Percentiles rank a stretch among this genome's conserved stretches.
Evolutionary conservation across 2,329 filamentous ascomycete genomes (phyloP).

Genomic region (Botrytis tulipae): DNA sequence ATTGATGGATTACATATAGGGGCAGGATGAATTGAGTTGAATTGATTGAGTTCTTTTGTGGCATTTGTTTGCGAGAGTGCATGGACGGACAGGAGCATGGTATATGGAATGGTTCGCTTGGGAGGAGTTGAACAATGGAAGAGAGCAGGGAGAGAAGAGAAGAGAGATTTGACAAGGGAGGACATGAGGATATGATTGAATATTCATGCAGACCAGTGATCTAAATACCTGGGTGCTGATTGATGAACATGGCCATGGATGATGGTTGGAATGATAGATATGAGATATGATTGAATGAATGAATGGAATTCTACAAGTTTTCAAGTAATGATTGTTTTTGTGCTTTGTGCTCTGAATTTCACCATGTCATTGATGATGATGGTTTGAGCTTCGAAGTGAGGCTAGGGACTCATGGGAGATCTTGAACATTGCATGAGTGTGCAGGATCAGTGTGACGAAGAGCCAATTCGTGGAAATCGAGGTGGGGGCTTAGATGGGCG

Average conservation of each 20-base stretch:
- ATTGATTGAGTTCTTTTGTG: not conserved
- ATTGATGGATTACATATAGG: slow-evolving; percentile 14
- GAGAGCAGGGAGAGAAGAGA: too few species aligned
- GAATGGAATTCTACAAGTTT: slow-evolving; percentile 11
- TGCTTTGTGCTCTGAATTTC: not conserved
- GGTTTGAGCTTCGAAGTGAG: not conserved
- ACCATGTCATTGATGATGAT: not conserved
- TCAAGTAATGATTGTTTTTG: not conserved
- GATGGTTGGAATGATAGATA: slow-evolving; percentile 9
- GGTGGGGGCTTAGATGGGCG: too few species aligned
- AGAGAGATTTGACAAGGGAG: not conserved
- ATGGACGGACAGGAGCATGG: not conserved
- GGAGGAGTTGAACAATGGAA: slow-evolving; percentile 4
- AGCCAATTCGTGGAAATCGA: not conserved
- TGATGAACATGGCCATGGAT: not conserved
- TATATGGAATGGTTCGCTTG: slow-evolving; percentile 4
- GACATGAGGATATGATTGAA: not conserved
- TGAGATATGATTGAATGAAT: slow-evolving; percentile 17
- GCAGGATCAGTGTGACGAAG: not conserved
- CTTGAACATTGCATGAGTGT: not conserved
- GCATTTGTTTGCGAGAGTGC: slow-evolving; percentile 14
- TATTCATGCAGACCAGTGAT: slow-evolving; percentile 2
- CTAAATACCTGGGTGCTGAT: slow-evolving; percentile 3
- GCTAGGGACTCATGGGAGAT: not conserved
- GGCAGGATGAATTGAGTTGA: not conserved